phyloP scores from a whole-genome alignment of 78 protist species.

The Polysphondylium violaceum region DNA sequence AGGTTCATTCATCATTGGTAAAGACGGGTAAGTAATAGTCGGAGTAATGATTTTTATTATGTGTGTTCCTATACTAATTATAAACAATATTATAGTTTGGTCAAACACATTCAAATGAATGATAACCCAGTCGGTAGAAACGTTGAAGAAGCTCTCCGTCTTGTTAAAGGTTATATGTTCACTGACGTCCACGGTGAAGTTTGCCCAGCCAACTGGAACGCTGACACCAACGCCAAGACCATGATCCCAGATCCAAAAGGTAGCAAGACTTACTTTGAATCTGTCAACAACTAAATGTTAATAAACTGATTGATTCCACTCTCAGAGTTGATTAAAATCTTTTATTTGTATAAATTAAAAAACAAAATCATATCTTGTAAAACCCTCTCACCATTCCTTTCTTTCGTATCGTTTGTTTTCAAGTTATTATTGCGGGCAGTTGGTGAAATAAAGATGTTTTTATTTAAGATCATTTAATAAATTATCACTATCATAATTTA shows the following conservation, averaged over 20 bases:
- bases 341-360: too few species aligned
- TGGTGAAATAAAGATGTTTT: too few species aligned
- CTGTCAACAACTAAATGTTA: conserved; percentile 28
- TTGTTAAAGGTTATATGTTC: conserved; percentile 87
- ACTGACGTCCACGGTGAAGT: conserved; percentile 91
- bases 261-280: conserved; percentile 52
- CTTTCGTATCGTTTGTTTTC: too few species aligned
- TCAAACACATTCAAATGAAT: conserved; percentile 90
- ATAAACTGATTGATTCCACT: too few species aligned
- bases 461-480: too few species aligned
- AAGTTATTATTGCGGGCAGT: too few species aligned
- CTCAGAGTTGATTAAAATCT: too few species aligned
- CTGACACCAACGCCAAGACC: conserved; percentile 2
- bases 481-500: too few species aligned
- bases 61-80: background rate
- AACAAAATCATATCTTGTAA: too few species aligned
- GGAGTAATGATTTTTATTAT: background rate
- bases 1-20: conserved; percentile 90
- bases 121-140: conserved; percentile 94
- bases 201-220: conserved; percentile 93
- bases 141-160: conserved; percentile 92
- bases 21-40: too few species aligned
- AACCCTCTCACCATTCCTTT: too few species aligned
- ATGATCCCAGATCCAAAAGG: conserved; percentile 82
- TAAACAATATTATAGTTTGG: conserved; percentile 9